These are phyloP conservation scores for Magnolia sinica DNA, from an alignment of 164 flowering plant genomes.

Conservation along the genomic window DNA sequence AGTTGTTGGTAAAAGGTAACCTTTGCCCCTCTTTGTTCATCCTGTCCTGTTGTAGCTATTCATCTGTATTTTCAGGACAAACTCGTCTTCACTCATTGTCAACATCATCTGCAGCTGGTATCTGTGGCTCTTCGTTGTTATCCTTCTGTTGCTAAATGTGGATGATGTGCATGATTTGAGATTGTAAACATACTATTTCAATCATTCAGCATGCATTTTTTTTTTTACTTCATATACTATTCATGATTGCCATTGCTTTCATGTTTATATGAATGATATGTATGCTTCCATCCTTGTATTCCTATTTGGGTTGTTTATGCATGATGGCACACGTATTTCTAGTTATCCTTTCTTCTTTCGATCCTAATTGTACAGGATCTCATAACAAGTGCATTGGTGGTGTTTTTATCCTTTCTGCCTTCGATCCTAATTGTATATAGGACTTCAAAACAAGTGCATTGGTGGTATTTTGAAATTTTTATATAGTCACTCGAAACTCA, in stretches of 20 bases:
- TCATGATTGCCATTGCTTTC: not conserved
- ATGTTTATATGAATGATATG: not conserved
- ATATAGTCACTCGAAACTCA: too few relatives aligned
- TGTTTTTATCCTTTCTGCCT: too few relatives aligned
- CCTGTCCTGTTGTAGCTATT: not conserved
- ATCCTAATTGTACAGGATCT: conserved; percentile 38
- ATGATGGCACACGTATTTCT: conserved; percentile 97
- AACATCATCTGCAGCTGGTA: conserved; percentile 47
- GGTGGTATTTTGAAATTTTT: too few relatives aligned
- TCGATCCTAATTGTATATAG: too few relatives aligned
- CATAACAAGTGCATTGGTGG: not conserved
- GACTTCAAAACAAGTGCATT: too few relatives aligned
- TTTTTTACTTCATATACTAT: not conserved
- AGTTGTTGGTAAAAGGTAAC: conserved; percentile 82
- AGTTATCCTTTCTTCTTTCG: conserved; percentile 82
- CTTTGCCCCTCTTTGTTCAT: not conserved
- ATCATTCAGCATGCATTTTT: not conserved
- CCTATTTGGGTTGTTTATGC: conserved; percentile 15
- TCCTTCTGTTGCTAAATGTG: conserved; percentile 75
- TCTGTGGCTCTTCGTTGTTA: too few relatives aligned
- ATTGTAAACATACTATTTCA: not conserved
- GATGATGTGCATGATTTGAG: conserved; percentile 41
- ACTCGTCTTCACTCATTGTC: not conserved
- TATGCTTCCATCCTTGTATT: not conserved
- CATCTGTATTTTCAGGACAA: not conserved